Evolutionary conservation across 305 asterid genomes (phyloP).

Genomic region (Fraxinus nigra): DNA sequence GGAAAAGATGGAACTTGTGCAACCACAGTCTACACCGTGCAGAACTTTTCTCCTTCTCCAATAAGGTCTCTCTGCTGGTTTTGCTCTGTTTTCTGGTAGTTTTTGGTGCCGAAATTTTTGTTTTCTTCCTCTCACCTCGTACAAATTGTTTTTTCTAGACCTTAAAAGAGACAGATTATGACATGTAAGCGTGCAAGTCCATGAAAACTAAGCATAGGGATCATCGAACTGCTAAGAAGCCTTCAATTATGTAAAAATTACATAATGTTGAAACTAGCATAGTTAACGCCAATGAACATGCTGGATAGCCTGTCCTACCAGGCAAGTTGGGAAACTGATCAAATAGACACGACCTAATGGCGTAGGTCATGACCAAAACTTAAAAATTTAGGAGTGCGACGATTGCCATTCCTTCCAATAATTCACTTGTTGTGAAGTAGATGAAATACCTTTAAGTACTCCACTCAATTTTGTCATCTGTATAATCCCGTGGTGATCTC

Average conservation of each 20-base stretch:
- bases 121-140: background rate
- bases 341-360: background rate
- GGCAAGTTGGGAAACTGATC: background rate
- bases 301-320: background rate
- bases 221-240: background rate
- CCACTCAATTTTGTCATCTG: background rate
- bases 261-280: background rate
- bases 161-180: background rate
- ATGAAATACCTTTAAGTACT: background rate
- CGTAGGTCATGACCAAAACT: background rate
- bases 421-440: background rate
- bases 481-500: background rate
- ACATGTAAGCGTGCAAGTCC: background rate
- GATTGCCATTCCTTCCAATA: background rate
- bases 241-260: background rate
- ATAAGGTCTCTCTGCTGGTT: background rate
- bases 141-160: background rate
- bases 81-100: background rate
- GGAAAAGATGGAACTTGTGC: background rate
- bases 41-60: background rate
- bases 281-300: background rate
- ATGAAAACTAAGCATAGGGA: background rate
- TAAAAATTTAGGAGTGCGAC: background rate
- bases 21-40: background rate
- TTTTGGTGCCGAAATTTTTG: background rate